Evolutionary conservation across 1,284 basidiomycete species (phyloP).

Genomic region (Sanghuangporus weigelae): DNA sequence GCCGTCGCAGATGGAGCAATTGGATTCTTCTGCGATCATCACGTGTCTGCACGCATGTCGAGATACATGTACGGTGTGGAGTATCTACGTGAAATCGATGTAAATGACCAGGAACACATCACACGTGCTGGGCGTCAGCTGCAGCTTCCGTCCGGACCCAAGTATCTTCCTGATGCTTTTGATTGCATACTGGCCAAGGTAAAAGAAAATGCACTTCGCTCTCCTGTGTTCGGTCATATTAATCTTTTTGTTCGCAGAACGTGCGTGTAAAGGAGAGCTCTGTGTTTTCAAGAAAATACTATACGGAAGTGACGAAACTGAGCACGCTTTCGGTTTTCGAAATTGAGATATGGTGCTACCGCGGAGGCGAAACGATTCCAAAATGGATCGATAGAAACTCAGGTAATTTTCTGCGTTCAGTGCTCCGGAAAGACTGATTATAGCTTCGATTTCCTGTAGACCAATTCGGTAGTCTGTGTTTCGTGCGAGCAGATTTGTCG

Average conservation of each 20-base stretch:
- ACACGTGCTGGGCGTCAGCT: conserved; percentile 58
- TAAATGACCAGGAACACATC: conserved; percentile 59
- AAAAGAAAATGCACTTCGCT: conserved; percentile 20
- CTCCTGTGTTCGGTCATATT: background rate
- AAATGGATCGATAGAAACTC: conserved; percentile 65
- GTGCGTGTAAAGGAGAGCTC: conserved; percentile 74
- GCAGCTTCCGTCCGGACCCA: conserved; percentile 70
- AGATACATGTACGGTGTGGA: conserved; percentile 79
- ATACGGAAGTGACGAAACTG: conserved; percentile 70
- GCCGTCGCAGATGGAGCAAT: conserved; percentile 77
- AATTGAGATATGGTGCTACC: conserved; percentile 76
- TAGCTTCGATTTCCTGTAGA: conserved; percentile 32
- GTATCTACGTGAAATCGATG: conserved; percentile 62
- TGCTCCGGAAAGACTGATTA: background rate
- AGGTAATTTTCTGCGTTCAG: conserved; percentile 31
- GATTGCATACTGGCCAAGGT: conserved; percentile 71
- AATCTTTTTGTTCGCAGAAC: conserved; percentile 34
- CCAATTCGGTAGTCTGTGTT: conserved; percentile 68
- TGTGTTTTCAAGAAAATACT: conserved; percentile 74
- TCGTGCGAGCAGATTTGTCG: conserved; percentile 70
- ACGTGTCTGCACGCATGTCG: conserved; percentile 70
- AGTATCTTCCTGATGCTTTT: conserved; percentile 68
- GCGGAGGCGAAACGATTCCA: conserved; percentile 60
- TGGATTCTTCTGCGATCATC: conserved; percentile 77
- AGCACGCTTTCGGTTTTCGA: conserved; percentile 72